Evolutionary conservation across 2,329 filamentous ascomycete genomes (phyloP).

Genomic region (Fusarium subglutinans): DNA sequence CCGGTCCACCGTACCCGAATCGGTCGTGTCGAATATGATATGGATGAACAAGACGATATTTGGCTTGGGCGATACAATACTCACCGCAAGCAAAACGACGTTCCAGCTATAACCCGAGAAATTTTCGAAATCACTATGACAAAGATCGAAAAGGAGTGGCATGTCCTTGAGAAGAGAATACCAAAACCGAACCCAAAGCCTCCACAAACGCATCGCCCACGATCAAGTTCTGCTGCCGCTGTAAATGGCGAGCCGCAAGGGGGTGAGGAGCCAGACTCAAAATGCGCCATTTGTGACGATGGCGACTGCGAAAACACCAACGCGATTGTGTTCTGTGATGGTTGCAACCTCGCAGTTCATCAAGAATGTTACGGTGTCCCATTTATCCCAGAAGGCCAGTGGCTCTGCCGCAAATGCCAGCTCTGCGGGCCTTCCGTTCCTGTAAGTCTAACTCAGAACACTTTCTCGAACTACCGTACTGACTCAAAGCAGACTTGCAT

Average conservation of each 20-base stretch:
- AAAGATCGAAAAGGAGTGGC: conserved; percentile 99
- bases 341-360: conserved; percentile 95
- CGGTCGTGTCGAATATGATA: conserved; percentile 95
- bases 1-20: conserved; percentile 55
- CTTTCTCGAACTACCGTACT: conserved; percentile 14
- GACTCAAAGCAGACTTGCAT: conserved; percentile 77
- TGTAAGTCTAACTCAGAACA: conserved; percentile 56
- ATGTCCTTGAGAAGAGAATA: conserved; percentile 93
- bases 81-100: conserved; percentile 76
- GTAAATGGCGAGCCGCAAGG: conserved; percentile 88
- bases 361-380: conserved; percentile 99
- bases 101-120: conserved; percentile 88
- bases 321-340: conserved; percentile 98
- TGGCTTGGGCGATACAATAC: conserved; percentile 90
- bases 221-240: conserved; percentile 92
- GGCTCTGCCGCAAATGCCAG: conserved; percentile 97
- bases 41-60: conserved; percentile 98
- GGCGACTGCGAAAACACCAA: conserved; percentile 99
- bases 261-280: conserved; percentile 95
- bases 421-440: conserved; percentile 91
- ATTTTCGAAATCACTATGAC: conserved; percentile 98
- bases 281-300: conserved; percentile 97
- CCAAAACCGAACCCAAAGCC: conserved; percentile 97
- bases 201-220: conserved; percentile 89
- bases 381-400: conserved; percentile 98